Evolutionary conservation across 1,284 basidiomycete species (phyloP), one percentile per base, ranked within the genome.

Genomic region (Irpex lacteus): DNA sequence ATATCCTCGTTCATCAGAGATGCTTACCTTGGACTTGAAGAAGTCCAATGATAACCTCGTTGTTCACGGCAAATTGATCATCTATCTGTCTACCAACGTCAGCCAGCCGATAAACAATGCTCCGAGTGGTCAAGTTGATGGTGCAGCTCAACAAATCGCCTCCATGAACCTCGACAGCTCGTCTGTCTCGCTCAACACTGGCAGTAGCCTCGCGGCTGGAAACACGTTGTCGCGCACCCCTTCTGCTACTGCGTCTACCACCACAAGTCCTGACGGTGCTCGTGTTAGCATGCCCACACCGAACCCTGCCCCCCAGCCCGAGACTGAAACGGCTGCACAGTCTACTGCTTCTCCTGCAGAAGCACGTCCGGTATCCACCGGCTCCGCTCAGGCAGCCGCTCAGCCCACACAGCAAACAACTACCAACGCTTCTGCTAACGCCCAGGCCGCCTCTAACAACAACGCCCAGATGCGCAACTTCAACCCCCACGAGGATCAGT

Each of bases 21-120:
- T 90, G 76, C 84, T 95, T 65, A 92, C 90, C 8, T 82, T 87
- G 68, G 94, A 95, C 72, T 80, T 96, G 65, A 91, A 92, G 70
- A 93, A 92, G 82, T 91, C 92, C 13, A 92, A 91, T 71, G 94
- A 95, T 75, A 92, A 92, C 71, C 84, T 94, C 52, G 86, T 90
- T 55, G 94, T 96, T 0, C 91, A 92, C 71, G 94, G 94, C 63
- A 94, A 94, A 77, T 82, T 96, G 65, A 88, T 91, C 66, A 85
- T 95, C 69, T 90, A 90, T 70, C 86, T 95, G 63, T 88, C 90
- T 34, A 89, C 88, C 59, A 87, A 88, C 70, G 82, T 84, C 65
- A 78, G 74, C 66, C 77, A 81, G 54, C 84, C 86, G 11, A 83
- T 85, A 68, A 80, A 76, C 67, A 85, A 83, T 69, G 77, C 83